Evolutionary conservation across 306 rosid genomes (phyloP), one percentile per base, ranked within the genome.

Genomic region (Begonia loranthoides): DNA sequence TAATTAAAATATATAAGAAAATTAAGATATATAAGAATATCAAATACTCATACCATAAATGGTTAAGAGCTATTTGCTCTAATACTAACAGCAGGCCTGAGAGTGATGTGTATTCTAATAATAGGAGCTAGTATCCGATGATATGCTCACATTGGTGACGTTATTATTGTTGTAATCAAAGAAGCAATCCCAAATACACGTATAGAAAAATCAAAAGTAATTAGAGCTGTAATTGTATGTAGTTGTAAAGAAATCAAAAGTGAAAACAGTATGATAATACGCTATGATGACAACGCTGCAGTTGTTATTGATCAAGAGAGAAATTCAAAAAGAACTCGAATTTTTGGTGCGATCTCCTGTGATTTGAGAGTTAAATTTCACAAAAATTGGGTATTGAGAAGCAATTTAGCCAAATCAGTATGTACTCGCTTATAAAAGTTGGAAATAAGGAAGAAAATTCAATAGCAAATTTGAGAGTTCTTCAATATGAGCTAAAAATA

Each of bases 161-260:
- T 54, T 54, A 40, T 54, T 54, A 43, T 54, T 54, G 22, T 16
- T 55, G 48, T 55, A 55, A 39, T 39, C 24, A 39, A 55, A 21
- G 22, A 39, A 55, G 28, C 24, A 34, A 16, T 54, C 14, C 39
- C 43, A 55, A 63, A 55, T 49, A 14, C 50, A n/a, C 28, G 3
- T 15, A 14, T 55, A 11, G 9, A 19, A 48, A 39, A 36, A 49
- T 48, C 13, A 17, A 9, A 55, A 39, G 50, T 39, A 17, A 36
- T 64, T 9, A 63, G 13, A 49, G 56, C 7, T 22, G 12, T 40
- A 56, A 50, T 24, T 64, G 54, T 48, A 57, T 55, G 41, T 49
- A 56, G n/a, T 39, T 39, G 46, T 15, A 39, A 36, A 36, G 45
- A 54, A 54, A 13, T 36, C 33, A 54, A 54, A 38, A 5, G 9